These are phyloP conservation scores for Coniochaeta pulveracea DNA, from an alignment of 2,329 filamentous ascomycete species.

Conservation along the genomic window DNA sequence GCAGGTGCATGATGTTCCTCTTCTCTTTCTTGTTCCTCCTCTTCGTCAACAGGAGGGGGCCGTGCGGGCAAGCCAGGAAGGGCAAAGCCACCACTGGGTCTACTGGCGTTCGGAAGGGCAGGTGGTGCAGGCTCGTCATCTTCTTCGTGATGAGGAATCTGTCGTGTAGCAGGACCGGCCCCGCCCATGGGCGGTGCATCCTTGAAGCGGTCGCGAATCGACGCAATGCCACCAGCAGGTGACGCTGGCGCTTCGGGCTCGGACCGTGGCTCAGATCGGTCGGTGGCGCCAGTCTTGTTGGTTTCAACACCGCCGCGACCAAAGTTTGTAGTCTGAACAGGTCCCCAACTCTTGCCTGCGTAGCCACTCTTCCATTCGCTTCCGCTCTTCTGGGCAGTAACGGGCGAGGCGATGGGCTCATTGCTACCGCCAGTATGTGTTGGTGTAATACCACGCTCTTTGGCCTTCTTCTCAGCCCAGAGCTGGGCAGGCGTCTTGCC, in stretches of 20 bases:
- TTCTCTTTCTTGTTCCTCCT: constrained; percentile 41
- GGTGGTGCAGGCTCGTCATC: constrained; percentile 43
- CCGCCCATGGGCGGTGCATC: constrained; percentile 59
- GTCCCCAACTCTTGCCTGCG: constrained; percentile 77
- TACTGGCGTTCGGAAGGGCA: constrained; percentile 51
- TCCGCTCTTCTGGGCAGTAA: constrained; percentile 61
- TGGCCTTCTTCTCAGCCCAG: constrained; percentile 96
- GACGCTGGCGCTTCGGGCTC: constrained; percentile 40
- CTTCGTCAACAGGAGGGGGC: constrained; percentile 41
- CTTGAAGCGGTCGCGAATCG: constrained; percentile 75
- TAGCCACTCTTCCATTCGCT: constrained; percentile 88
- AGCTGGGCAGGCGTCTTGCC: constrained; percentile 95
- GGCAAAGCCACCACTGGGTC: constrained; percentile 65
- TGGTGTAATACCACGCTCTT: constrained; percentile 47
- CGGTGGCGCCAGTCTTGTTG: constrained; percentile 51
- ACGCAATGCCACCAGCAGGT: constrained; percentile 54
- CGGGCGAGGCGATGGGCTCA: constrained; percentile 34
- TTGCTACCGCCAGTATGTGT: constrained; percentile 35
- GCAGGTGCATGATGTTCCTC: constrained; percentile 23
- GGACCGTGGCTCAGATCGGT: constrained; percentile 28
- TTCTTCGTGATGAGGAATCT: constrained; percentile 25
- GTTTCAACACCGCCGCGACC: constrained; percentile 49
- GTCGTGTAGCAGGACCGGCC: constrained; percentile 20
- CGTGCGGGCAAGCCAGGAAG: constrained; percentile 65
- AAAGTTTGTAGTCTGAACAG: constrained; percentile 65